phyloP scores from a whole-genome alignment of 2,329 filamentous ascomycete genomes.

The Pseudogymnoascus sp. region DNA sequence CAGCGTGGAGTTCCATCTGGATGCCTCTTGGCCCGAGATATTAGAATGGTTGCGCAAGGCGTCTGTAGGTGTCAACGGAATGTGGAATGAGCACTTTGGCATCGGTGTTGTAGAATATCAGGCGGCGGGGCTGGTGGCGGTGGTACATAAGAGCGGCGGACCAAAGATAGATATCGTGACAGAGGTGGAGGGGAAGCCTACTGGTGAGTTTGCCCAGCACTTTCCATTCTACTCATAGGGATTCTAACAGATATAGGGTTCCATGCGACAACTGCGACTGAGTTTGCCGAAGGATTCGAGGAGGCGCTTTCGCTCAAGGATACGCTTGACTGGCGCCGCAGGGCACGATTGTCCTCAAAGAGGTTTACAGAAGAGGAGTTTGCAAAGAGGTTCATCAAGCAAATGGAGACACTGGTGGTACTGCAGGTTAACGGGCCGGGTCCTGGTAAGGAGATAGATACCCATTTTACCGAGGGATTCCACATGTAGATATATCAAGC shows the following conservation, averaged over 20 bases:
- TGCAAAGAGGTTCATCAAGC: conserved; percentile 63
- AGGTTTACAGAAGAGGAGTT: conserved; percentile 88
- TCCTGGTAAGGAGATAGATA: conserved; percentile 3
- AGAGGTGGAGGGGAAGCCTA: conserved; percentile 66
- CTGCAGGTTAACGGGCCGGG: conserved; percentile 24
- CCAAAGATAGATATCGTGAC: conserved; percentile 91
- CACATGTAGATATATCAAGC: not conserved
- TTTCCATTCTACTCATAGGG: not conserved
- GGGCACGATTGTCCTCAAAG: conserved; percentile 69
- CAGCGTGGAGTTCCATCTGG: conserved; percentile 76
- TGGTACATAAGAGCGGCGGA: conserved; percentile 88
- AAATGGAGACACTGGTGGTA: conserved; percentile 64
- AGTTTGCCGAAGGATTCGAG: conserved; percentile 75
- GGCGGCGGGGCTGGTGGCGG: conserved; percentile 82
- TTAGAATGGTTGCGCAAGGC: conserved; percentile 67
- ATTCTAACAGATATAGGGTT: conserved; percentile 49
- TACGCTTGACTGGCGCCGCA: conserved; percentile 61
- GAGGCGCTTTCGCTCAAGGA: conserved; percentile 60
- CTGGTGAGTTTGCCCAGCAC: conserved; percentile 43
- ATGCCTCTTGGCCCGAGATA: conserved; percentile 83
- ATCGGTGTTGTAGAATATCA: conserved; percentile 98
- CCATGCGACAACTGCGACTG: conserved; percentile 66
- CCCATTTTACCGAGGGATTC: conserved; percentile 1
- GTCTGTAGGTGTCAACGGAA: conserved; percentile 86
- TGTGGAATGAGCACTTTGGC: conserved; percentile 99